Evolutionary conservation across 768 basidiomycete genomes (phyloP).

Genomic region (Russula lepida): DNA sequence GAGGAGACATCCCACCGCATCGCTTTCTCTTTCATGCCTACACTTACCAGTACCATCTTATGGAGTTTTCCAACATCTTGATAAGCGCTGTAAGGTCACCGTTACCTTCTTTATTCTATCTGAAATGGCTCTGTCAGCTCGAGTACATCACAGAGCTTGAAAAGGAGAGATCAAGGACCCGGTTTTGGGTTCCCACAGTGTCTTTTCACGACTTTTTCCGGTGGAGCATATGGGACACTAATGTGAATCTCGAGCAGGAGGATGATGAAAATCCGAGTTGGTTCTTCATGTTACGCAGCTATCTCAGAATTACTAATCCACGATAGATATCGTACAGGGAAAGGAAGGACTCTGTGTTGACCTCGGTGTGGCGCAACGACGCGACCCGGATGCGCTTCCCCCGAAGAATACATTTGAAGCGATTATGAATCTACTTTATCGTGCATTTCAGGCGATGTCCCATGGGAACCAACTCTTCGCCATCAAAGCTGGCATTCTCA

Average conservation of each 20-base stretch:
- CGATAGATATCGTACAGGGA: constrained; percentile 49
- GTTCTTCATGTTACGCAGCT: background rate
- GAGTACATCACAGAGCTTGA: constrained; percentile 51
- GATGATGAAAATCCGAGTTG: constrained; percentile 65
- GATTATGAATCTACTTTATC: constrained; percentile 40
- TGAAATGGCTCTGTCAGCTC: constrained; percentile 36
- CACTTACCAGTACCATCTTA: constrained; percentile 54
- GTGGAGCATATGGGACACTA: constrained; percentile 40
- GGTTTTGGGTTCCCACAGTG: constrained; percentile 51
- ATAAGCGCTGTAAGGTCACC: constrained; percentile 30
- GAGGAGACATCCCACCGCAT: constrained; percentile 47
- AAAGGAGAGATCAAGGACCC: constrained; percentile 31
- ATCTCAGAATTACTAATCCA: background rate
- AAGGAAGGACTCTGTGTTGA: constrained; percentile 38
- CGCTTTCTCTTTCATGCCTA: constrained; percentile 68
- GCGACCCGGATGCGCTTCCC: constrained; percentile 71
- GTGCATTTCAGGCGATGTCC: constrained; percentile 32
- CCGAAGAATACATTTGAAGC: constrained; percentile 52
- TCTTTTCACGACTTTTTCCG: constrained; percentile 30
- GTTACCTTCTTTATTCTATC: background rate
- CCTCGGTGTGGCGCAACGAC: constrained; percentile 45
- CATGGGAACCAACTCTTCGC: constrained; percentile 61
- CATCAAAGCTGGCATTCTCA: constrained; percentile 60
- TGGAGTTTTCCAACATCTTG: constrained; percentile 31
- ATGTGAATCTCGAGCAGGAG: constrained; percentile 36